Evolutionary conservation across 1,284 basidiomycete species (phyloP).

Genomic region (Heterobasidion annosum): DNA sequence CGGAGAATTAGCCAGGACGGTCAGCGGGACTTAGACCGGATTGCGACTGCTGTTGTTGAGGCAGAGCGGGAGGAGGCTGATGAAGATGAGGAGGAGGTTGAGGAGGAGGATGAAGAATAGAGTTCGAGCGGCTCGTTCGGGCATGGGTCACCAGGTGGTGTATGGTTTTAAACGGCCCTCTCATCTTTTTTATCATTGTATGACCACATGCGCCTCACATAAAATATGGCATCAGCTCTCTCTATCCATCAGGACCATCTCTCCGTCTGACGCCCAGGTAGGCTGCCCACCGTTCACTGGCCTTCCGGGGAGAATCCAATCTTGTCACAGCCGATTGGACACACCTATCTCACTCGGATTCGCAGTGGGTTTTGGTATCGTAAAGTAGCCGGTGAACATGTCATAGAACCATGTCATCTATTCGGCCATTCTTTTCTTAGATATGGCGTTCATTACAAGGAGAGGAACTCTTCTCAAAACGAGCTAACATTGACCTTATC

Average conservation of each 20-base stretch:
- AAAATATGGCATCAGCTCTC: conserved; percentile 3
- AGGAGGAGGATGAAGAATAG: conserved; percentile 60
- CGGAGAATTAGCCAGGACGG: conserved; percentile 97
- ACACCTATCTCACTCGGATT: too few relatives aligned
- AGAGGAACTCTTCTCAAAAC: too few relatives aligned
- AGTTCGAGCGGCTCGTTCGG: neutral
- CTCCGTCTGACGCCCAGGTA: too few relatives aligned
- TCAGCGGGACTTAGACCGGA: conserved; percentile 96
- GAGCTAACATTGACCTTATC: too few relatives aligned
- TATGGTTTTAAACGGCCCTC: conserved; percentile 2
- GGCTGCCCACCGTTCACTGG: neutral
- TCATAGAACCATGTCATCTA: too few relatives aligned
- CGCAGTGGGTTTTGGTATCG: too few relatives aligned
- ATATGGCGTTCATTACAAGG: too few relatives aligned
- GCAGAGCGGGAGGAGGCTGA: conserved; percentile 76
- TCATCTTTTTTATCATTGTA: neutral
- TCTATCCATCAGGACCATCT: neutral
- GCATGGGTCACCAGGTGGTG: conserved; percentile 3
- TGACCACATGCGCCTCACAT: conserved; percentile 4
- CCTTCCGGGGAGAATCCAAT: neutral
- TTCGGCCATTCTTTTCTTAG: too few relatives aligned
- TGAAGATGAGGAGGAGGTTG: conserved; percentile 84
- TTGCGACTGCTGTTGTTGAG: conserved; percentile 95
- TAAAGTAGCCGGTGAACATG: too few relatives aligned
- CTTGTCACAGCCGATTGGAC: too few relatives aligned